Percentiles rank a stretch among this genome's conserved stretches.
Conservation (phyloP, 768 basidiomycete species). For the Mycena indigotica region DNA sequence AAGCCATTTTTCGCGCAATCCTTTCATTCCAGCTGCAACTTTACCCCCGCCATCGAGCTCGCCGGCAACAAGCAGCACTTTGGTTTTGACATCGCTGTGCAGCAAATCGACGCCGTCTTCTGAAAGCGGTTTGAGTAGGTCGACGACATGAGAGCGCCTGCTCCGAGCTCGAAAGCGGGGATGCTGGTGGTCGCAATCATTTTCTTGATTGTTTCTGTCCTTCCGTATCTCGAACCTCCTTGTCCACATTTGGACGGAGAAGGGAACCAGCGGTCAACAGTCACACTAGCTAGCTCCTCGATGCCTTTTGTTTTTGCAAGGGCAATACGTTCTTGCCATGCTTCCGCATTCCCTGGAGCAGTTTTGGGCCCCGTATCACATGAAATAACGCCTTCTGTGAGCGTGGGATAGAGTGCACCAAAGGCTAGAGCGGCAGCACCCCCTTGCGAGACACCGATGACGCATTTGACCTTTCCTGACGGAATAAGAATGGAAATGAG, state of each 20-base stretch:
- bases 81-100: slow-evolving; percentile 26
- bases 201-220: slow-evolving; percentile 32
- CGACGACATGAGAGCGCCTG: slow-evolving; percentile 51
- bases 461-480: slow-evolving; percentile 37
- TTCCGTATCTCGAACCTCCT: slow-evolving; percentile 15
- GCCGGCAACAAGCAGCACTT: slow-evolving; percentile 50
- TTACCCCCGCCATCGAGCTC: slow-evolving; percentile 51
- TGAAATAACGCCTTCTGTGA: slow-evolving; percentile 44
- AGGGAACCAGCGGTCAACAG: slow-evolving; percentile 54
- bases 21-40: slow-evolving; percentile 41
- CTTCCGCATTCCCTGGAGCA: slow-evolving; percentile 46
- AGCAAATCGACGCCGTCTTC: slow-evolving; percentile 28
- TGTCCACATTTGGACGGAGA: slow-evolving; percentile 34
- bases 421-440: slow-evolving; percentile 54
- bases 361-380: slow-evolving; percentile 52
- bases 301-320: slow-evolving; percentile 44
- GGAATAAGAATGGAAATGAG: slow-evolving; percentile 40
- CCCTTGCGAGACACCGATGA: slow-evolving; percentile 60
- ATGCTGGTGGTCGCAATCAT: slow-evolving; percentile 42
- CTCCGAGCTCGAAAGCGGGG: slow-evolving; percentile 44
- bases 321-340: slow-evolving; percentile 50
- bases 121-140: slow-evolving; percentile 30
- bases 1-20: slow-evolving; percentile 38
- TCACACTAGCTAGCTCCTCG: slow-evolving; percentile 41
- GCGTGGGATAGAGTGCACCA: slow-evolving; percentile 36